Evolutionary conservation across 805 yeast genomes (phyloP).

Genomic region (Monosporozyma servazzii): DNA sequence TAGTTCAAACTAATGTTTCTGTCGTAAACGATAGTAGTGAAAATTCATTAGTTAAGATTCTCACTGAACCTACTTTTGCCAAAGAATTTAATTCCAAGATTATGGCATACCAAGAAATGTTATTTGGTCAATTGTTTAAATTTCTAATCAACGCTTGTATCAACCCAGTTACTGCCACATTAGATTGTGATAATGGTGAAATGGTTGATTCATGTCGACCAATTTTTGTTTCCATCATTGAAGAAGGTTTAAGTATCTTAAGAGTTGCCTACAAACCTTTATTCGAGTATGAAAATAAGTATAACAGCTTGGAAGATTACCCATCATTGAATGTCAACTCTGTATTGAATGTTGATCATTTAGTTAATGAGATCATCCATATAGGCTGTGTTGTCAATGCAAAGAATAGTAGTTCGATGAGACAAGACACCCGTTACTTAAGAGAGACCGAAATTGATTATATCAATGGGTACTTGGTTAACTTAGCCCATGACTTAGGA

Average conservation of each 20-base stretch:
- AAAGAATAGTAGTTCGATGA: conserved; percentile 46
- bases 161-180: conserved; percentile 71
- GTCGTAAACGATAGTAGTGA: conserved; percentile 8
- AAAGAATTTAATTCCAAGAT: conserved; percentile 24
- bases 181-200: conserved; percentile 73
- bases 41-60: conserved; percentile 23
- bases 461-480: conserved; percentile 71
- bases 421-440: conserved; percentile 45
- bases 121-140: conserved; percentile 62
- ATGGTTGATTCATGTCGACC: conserved; percentile 42
- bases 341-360: conserved; percentile 25
- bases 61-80: conserved; percentile 20
- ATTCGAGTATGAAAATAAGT: conserved; percentile 21
- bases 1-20: conserved; percentile 16
- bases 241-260: conserved; percentile 29
- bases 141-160: conserved; percentile 73
- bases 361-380: conserved; percentile 31
- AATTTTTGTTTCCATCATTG: conserved; percentile 28
- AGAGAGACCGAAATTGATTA: conserved; percentile 69
- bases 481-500: conserved; percentile 40
- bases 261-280: conserved; percentile 21
- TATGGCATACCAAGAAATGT: conserved; percentile 38
- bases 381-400: conserved; percentile 42
- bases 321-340: conserved; percentile 25
- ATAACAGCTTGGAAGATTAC: conserved; percentile 11